A percentile compares a stretch with the other conserved stretches of the same genome.
Evolutionary conservation across 2,329 filamentous ascomycete genomes (phyloP).

Genomic region (Blumeriella jaapii): DNA sequence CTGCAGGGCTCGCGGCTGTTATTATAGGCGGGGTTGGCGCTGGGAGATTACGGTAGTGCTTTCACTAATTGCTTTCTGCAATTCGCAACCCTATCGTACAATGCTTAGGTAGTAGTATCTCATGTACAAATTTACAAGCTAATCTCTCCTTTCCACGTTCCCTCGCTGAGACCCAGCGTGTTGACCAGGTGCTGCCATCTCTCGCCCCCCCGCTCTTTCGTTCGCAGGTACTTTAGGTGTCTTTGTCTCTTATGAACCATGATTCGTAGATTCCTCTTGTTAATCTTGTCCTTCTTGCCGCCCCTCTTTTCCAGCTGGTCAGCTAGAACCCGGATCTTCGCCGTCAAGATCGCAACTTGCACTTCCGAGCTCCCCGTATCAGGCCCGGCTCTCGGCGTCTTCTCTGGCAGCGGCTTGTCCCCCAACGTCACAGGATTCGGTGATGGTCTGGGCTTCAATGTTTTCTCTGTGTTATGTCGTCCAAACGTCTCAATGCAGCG

Average conservation of each 20-base stretch:
- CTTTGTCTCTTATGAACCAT: constrained; percentile 85
- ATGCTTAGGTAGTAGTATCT: constrained; percentile 9
- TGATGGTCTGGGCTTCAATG: constrained; percentile 39
- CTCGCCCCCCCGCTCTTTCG: constrained; percentile 81
- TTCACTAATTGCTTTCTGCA: constrained; percentile 13
- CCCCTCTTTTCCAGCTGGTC: constrained; percentile 54
- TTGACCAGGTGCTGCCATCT: constrained; percentile 80
- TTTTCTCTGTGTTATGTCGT: constrained; percentile 72
- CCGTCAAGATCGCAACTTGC: constrained; percentile 90
- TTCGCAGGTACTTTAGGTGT: constrained; percentile 73
- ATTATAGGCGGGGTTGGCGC: constrained; percentile 19
- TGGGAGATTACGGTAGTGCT: constrained; percentile 22
- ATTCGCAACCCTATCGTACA: constrained; percentile 21
- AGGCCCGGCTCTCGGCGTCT: constrained; percentile 62
- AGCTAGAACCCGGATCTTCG: constrained; percentile 78
- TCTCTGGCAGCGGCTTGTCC: constrained; percentile 23
- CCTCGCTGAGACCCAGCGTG: constrained; percentile 74
- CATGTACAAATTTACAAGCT: constrained; percentile 41
- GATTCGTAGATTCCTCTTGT: constrained; percentile 79
- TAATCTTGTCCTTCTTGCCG: constrained; percentile 80
- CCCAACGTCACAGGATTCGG: constrained; percentile 13
- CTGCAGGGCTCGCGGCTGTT: constrained; percentile 9
- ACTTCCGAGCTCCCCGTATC: constrained; percentile 95
- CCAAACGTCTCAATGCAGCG: constrained; percentile 83
- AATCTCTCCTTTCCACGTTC: constrained; percentile 87